Evolutionary conservation across 1,139 yeast species (phyloP).

Genomic region (Blastobotrys elegans): DNA sequence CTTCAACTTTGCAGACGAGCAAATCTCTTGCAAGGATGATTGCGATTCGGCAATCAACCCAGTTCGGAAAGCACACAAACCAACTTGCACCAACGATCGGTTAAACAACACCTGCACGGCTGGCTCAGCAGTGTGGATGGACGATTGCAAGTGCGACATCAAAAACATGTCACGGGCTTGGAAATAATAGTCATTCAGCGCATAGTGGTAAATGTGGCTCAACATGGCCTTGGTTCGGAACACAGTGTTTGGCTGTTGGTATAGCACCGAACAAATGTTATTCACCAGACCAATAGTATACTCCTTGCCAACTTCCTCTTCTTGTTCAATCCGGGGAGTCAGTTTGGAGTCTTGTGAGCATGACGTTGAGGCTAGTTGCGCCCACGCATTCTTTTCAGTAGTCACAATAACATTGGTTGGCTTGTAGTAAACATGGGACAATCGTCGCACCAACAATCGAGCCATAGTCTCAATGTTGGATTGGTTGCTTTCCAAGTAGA

Average conservation of each 20-base stretch:
- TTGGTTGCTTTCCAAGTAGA: slow-evolving; percentile 68
- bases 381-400: slow-evolving; percentile 73
- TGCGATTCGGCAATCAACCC: slow-evolving; percentile 86
- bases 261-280: slow-evolving; percentile 58
- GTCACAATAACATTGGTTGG: slow-evolving; percentile 68
- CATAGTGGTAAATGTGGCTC: slow-evolving; percentile 83
- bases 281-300: slow-evolving; percentile 57
- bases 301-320: slow-evolving; percentile 18
- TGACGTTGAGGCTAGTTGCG: slow-evolving; percentile 38
- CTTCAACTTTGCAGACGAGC: slow-evolving; percentile 79
- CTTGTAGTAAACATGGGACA: slow-evolving; percentile 92
- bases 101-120: slow-evolving; percentile 87
- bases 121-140: slow-evolving; percentile 80
- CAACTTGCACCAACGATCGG: slow-evolving; percentile 92
- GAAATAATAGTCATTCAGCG: slow-evolving; percentile 77
- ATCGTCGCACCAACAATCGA: slow-evolving; percentile 75
- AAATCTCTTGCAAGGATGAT: slow-evolving; percentile 82
- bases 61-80: slow-evolving; percentile 89
- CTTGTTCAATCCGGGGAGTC: slow-evolving; percentile 33
- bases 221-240: slow-evolving; percentile 82
- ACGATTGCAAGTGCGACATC: slow-evolving; percentile 75
- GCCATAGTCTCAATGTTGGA: slow-evolving; percentile 42
- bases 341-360: slow-evolving; percentile 32
- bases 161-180: slow-evolving; percentile 86
- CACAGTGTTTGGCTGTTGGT: slow-evolving; percentile 59